Evolutionary conservation across 2,329 filamentous ascomycete species (phyloP).

Genomic region (Fusarium abutilonis): DNA sequence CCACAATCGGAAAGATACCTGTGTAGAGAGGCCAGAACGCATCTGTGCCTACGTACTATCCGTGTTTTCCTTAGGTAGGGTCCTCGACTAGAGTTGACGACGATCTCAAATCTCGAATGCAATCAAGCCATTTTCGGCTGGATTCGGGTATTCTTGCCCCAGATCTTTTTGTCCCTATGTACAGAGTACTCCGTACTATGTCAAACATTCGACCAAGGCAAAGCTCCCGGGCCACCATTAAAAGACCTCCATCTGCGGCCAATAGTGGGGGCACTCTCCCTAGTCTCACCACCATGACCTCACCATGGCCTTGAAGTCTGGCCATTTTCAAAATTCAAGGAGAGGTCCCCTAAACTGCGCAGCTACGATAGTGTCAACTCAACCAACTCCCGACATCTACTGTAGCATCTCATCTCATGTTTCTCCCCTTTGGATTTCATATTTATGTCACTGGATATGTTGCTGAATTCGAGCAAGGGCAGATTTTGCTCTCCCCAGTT

Average conservation of each 20-base stretch:
- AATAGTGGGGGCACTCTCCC: constrained; percentile 24
- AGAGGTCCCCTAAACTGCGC: constrained; percentile 3
- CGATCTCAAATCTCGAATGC: not conserved
- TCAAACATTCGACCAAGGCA: constrained; percentile 36
- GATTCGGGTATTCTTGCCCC: constrained; percentile 23
- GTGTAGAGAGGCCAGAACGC: no score
- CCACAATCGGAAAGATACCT: not conserved
- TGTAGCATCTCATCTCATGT: no score
- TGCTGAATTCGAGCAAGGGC: not conserved
- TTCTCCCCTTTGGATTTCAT: not conserved
- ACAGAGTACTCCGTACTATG: no score
- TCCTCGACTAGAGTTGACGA: not conserved
- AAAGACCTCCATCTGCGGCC: constrained; percentile 19
- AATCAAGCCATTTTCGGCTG: constrained; percentile 32
- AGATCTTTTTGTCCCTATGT: constrained; percentile 16
- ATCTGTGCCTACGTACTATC: no score
- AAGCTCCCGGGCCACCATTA: constrained; percentile 22
- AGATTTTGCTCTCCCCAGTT: constrained; percentile 12
- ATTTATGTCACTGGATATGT: constrained; percentile 5
- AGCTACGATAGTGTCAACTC: not conserved
- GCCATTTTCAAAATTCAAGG: constrained; percentile 16
- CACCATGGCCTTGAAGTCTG: constrained; percentile 32
- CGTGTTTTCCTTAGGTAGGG: no score
- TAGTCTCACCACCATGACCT: constrained; percentile 43
- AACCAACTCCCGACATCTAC: constrained; percentile 7